Base-by-base conservation (phyloP, 306 rosid species). In the Dryas alaskensis region DNA sequence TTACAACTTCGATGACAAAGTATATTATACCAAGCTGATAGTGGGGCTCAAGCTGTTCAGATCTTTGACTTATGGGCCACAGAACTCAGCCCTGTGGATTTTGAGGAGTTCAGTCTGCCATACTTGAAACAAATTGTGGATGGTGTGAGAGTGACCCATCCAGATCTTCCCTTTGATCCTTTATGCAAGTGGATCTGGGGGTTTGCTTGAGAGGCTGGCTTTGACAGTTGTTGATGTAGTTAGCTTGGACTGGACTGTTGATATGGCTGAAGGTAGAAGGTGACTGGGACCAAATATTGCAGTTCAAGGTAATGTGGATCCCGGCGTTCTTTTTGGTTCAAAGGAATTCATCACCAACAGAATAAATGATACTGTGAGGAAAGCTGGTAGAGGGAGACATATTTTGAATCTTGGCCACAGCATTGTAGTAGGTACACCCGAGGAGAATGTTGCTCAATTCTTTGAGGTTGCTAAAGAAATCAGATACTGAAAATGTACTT, bases 211-310 rank as follows among this genome's bases (percentile, higher is more conserved):
- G 81, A 87, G 99, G 83, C 80, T 94, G 67, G 89, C 92, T 57
- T 73, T 88, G 82, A 94, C 97, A 0, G 97, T 97, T 31, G 96
- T 89, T 2, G 95, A 94, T 54, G 97, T 92, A 11, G 90, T 94
- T 74, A 94, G 99, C 86, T 83, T 94, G 92, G 99, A 94, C 65
- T 94, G 99, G 99, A 94, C 97, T 0, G 97, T 94, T 19, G 99
- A 94, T 67, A 94, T 94, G 96, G 97, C 96, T 0, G 99, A 94
- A 50, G 99, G 99, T 39, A 87, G 97, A 83, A 84, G 70, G 75
- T 74, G 99, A 78, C 70, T 94, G 44, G 99, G 97, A 74, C 74
- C 91, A 47, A 73, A 92, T 70, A 73, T 82, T 76, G 95, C 95
- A n/a, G 94, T 94, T 14, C 99, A 94, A 76, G 99, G 99, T 10